A percentile compares a stretch with the other conserved stretches of the same genome.
These are phyloP conservation scores for Erysimum pusillum DNA, from an alignment of 441 rosid genomes.

Conservation along the genomic window DNA sequence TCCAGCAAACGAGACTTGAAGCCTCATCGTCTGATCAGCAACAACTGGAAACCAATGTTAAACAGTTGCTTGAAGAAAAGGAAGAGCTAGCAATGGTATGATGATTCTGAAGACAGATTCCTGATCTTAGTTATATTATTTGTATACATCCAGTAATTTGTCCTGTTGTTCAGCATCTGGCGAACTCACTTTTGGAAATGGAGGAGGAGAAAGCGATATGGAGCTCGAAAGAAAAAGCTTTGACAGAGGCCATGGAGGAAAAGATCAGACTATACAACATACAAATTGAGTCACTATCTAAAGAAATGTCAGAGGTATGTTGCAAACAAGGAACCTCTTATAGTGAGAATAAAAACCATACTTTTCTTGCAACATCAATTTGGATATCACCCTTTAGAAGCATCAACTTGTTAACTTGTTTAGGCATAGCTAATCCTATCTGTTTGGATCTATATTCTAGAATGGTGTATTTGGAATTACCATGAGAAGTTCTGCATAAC, in stretches of 20 bases:
- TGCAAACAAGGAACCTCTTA: constrained; percentile 28
- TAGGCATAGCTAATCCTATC: constrained; percentile 16
- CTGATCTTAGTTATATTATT: constrained; percentile 32
- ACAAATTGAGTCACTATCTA: constrained; percentile 60
- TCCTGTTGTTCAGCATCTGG: constrained; percentile 70
- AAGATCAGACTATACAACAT: constrained; percentile 54
- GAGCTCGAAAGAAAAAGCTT: constrained; percentile 80
- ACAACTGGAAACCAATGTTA: constrained; percentile 61
- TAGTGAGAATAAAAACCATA: constrained; percentile 3
- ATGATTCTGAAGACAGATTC: constrained; percentile 27
- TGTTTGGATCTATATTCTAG: constrained; percentile 20
- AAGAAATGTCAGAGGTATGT: constrained; percentile 68
- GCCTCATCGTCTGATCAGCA: constrained; percentile 64
- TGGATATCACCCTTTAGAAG: constrained; percentile 26
- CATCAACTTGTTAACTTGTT: constrained; percentile 1
- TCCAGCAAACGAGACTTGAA: constrained; percentile 71
- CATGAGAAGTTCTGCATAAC: constrained; percentile 20
- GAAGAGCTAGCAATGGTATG: constrained; percentile 92
- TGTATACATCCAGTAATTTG: constrained; percentile 19
- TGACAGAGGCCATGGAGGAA: constrained; percentile 67
- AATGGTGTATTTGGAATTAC: constrained; percentile 23
- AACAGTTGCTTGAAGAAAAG: constrained; percentile 74
- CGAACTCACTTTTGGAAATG: constrained; percentile 82
- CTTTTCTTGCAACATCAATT: constrained; percentile 24
- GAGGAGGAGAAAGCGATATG: constrained; percentile 94